These are phyloP conservation scores for Erythrophleum fordii DNA, from an alignment of 306 rosid species.

Conservation along the genomic window DNA sequence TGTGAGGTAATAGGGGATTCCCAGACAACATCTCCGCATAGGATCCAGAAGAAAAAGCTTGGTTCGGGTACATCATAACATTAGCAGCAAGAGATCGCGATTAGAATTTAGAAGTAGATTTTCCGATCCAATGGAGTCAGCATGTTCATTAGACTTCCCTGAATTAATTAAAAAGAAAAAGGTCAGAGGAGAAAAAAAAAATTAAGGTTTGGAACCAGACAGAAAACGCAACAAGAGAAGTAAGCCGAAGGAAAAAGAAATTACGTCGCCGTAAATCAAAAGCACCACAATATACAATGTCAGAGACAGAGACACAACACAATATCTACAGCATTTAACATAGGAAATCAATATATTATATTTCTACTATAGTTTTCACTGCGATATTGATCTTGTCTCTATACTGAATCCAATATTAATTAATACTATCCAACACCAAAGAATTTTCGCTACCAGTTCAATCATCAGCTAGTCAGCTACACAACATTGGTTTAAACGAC, in stretches of 20 bases:
- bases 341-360: background rate
- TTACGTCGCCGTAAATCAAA: conserved; percentile 31
- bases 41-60: conserved; percentile 65
- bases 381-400: background rate
- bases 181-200: background rate
- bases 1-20: conserved; percentile 52
- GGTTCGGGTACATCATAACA: conserved; percentile 66
- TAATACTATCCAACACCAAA: background rate
- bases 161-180: conserved; percentile 3
- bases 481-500: background rate
- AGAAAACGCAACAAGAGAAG: conserved; percentile 20
- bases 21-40: conserved; percentile 60
- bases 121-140: conserved; percentile 47
- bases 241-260: conserved; percentile 2
- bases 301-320: conserved; percentile 18
- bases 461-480: background rate
- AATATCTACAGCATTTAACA: background rate
- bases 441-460: background rate
- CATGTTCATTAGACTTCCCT: conserved; percentile 31
- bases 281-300: conserved; percentile 24
- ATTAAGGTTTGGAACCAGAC: background rate
- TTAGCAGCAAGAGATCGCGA: conserved; percentile 41
- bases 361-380: background rate
- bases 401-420: background rate
- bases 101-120: conserved; percentile 47